Conservation (phyloP, 352 stramenopile genomes). For the Globisporangium solare region DNA sequence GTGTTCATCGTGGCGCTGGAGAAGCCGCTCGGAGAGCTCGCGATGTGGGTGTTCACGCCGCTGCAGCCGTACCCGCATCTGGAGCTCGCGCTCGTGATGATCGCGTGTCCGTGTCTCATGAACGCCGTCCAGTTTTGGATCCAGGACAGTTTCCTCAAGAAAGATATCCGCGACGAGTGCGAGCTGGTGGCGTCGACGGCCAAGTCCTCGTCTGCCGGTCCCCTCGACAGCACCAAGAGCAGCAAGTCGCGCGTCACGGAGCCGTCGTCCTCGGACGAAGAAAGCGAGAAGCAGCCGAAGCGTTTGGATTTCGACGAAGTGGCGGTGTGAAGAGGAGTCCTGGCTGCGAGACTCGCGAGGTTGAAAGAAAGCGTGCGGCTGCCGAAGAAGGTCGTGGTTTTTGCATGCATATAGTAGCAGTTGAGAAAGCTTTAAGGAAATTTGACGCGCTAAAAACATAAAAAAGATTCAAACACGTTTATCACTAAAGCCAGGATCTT, state of each 20-base stretch:
- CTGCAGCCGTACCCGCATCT: constrained; percentile 58
- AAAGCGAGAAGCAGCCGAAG: constrained; percentile 3
- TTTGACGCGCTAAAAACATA: too few species aligned
- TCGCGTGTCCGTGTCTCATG: constrained; percentile 84
- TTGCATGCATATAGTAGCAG: too few species aligned
- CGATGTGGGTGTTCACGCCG: constrained; percentile 65
- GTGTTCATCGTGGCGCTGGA: constrained; percentile 68
- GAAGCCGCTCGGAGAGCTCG: constrained; percentile 52
- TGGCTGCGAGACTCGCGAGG: too few species aligned
- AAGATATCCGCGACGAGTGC: constrained; percentile 63
- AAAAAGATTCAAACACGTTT: too few species aligned
- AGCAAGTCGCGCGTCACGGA: constrained; percentile 16
- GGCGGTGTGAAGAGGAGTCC: neutral
- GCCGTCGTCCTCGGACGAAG: constrained; percentile 14
- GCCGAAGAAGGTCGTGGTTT: too few species aligned
- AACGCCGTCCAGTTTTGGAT: constrained; percentile 89
- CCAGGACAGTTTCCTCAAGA: constrained; percentile 89
- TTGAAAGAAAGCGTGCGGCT: too few species aligned
- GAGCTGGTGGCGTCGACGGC: constrained; percentile 30
- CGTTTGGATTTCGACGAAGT: neutral
- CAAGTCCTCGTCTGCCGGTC: constrained; percentile 14
- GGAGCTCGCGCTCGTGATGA: constrained; percentile 84
- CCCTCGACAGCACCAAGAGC: constrained; percentile 9
- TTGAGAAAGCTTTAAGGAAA: too few species aligned
- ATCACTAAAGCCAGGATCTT: too few species aligned